Percentiles rank a stretch among this genome's conserved stretches.
These are phyloP conservation scores for Debaryomyces hansenii DNA, from an alignment of 805 yeast genomes.

Conservation along the genomic window DNA sequence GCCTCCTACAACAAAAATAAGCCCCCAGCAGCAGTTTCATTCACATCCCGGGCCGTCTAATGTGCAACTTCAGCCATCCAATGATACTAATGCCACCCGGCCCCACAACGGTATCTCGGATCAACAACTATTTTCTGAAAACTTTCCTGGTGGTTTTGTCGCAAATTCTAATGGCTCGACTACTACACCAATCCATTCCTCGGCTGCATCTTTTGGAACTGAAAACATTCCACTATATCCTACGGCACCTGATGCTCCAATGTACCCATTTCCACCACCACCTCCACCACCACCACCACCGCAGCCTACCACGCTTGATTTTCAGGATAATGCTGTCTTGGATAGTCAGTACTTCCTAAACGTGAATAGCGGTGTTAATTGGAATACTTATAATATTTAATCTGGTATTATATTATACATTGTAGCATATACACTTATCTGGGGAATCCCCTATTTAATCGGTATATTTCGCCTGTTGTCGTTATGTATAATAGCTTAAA, in stretches of 20 bases:
- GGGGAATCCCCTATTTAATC: slow-evolving; percentile 3
- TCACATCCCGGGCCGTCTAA: background rate
- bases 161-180: background rate
- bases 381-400: slow-evolving; percentile 4
- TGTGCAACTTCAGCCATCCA: too few species aligned
- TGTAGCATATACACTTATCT: background rate
- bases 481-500: too few species aligned
- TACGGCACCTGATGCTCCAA: background rate
- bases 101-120: background rate
- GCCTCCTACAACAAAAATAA: background rate
- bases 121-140: background rate
- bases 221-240: background rate
- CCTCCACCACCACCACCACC: background rate
- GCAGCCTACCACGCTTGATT: background rate
- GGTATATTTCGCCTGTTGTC: background rate
- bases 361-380: slow-evolving; percentile 8
- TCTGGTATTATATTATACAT: background rate
- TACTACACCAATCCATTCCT: background rate
- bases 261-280: background rate
- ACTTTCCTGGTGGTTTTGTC: background rate
- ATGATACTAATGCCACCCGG: background rate
- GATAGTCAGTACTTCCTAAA: slow-evolving; percentile 9
- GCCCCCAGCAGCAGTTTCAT: background rate
- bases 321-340: background rate
- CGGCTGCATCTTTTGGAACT: background rate